Base-by-base conservation (phyloP, 2,329 filamentous ascomycete species). In the Penicillium sp. region DNA sequence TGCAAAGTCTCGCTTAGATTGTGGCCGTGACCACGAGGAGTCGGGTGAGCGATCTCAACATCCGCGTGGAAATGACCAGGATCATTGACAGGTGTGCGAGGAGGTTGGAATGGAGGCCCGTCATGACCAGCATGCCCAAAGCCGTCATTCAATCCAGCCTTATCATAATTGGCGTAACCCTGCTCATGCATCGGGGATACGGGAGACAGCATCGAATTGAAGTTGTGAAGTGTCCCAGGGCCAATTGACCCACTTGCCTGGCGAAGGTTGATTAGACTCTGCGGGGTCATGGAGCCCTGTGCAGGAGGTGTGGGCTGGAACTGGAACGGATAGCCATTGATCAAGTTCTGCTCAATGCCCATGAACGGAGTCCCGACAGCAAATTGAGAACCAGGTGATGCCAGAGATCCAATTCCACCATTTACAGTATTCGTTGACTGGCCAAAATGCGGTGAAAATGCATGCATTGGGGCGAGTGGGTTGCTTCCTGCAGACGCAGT, bases 1-100 rank as follows among this genome's bases (percentile, higher is more conserved):
- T 95, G 89, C 20, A 95, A 76, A 37, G 82, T 87, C 52, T 84
- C 79, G 59, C 85, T 89, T 32, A 87, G 77, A 56, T 89, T 89
- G 57, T 90, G 86, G 46, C 76, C 76, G 65, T 83, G 79, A 29
- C 77, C 77, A 55, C 77, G 76, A 47, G 81, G 81, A 41, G 76
- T 82, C 8, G 81, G 81, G 38, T 81, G 76, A 22, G 76, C 77
- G 56, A 84, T 81, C 46, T 79, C 76, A 31, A 76, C 65, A 47
- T 66, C 64, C 29, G 58, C 62, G 50, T 66, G 71, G 56, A 65
- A 73, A 41, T 75, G 69, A 58, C 74, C 65, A 2, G 61, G 59
- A 22, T 58, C 61, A 23, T 63, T 62, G 28, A 57, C 52, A 10
- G 64, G 66, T 5, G 64, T 67, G 43, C 58, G 56, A 29, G 60